Evolutionary conservation across 2,329 filamentous ascomycete genomes (phyloP).

Genomic region (Ophiostoma piceae): DNA sequence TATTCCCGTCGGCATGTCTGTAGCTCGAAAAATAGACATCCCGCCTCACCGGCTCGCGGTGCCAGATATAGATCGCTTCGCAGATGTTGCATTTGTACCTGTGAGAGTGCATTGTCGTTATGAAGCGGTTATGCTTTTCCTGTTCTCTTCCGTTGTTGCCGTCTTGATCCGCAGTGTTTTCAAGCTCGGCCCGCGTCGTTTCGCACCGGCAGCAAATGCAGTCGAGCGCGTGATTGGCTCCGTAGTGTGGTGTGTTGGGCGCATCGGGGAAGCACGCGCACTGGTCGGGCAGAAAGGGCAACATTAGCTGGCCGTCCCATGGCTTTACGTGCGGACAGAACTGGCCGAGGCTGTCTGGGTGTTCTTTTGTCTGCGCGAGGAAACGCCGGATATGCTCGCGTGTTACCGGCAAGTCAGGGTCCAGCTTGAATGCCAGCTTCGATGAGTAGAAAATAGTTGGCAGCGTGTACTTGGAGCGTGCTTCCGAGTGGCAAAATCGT

Average conservation of each 20-base stretch:
- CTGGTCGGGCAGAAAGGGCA: background rate
- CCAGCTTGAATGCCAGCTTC: background rate
- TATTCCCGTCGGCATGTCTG: background rate
- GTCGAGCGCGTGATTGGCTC: background rate
- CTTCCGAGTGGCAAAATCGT: background rate
- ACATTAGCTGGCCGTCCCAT: background rate
- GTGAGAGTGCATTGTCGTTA: background rate
- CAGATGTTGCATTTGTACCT: no score
- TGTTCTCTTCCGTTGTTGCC: no score
- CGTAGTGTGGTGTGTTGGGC: background rate
- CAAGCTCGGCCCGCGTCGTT: background rate
- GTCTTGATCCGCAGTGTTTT: no score
- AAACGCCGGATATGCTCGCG: background rate
- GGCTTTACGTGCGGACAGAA: background rate
- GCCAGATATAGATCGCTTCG: background rate
- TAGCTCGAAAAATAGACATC: background rate
- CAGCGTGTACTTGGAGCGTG: background rate
- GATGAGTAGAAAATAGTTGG: no score
- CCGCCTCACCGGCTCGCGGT: no score
- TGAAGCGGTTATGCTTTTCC: background rate
- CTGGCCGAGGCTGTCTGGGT: background rate
- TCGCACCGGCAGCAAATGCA: background rate
- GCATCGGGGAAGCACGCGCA: background rate
- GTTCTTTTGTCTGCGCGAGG: background rate
- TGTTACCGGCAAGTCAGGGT: background rate